Base-by-base conservation (phyloP, 2,329 filamentous ascomycete genomes). In the Aspergillus terreus region DNA sequence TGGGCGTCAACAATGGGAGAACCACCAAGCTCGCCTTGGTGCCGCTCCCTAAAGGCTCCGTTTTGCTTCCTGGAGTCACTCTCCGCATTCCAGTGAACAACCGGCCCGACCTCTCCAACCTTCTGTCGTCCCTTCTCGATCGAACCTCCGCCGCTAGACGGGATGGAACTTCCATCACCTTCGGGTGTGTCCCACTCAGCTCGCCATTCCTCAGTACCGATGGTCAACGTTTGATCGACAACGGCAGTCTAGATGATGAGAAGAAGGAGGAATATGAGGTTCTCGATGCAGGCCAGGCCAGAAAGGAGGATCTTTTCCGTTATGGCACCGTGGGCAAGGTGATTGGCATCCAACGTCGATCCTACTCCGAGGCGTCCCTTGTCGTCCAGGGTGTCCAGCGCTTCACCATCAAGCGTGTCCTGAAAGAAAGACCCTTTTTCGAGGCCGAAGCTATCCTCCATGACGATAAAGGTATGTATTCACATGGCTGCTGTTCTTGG, bases 161-260 rank as follows among this genome's bases (percentile, higher is more conserved):
- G 2, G 78, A 86, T 59, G 82, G 84, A 25, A 81, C 80, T 56
- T 79, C 84, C 59, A 84, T 96, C 60, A 85, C 88, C 7, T 85
- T 97, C 58, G 90, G 88, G 48, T 97, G 92, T 70, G 85, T 97
- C 49, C 94, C 94, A 17, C 78, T 96, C 54, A 86, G 80, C 57
- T 94, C 90, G 46, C 85, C 86, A 4, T 80, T 86, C 21, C 78
- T 96, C 23, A 85, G 84, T 52, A 79, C 81, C 25, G 84, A 90
- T 64, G 91, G 91, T 42, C 86, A 92, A 70, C 81, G 84, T 51
- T 78, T 95, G 58, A 81, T 95, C 50, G 82, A 87, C 49, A 80
- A 85, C 64, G 82, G 80, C 36, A 80, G 81, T 21, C 74, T 77
- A 38, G 77, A 78, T 56, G 69, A 69, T 46, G 63, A 59, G 40